A percentile compares a stretch with the other conserved stretches of the same genome.
These are phyloP conservation scores for Ottelia alismoides DNA, from an alignment of 106 monocot genomes.

Conservation along the genomic window DNA sequence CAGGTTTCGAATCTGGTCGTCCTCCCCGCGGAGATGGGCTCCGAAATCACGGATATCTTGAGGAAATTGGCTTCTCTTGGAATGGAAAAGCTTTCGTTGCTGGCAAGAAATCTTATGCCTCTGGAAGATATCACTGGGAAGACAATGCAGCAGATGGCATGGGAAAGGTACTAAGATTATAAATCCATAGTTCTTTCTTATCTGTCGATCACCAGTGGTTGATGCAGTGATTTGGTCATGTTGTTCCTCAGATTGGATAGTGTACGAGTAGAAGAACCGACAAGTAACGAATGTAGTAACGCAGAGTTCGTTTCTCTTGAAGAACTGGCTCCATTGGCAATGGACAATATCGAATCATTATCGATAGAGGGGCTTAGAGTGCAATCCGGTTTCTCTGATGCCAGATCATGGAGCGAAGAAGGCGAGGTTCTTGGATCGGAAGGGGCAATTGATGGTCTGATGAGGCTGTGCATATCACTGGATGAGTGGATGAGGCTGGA, in stretches of 20 bases:
- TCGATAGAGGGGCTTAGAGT: conserved; percentile 93
- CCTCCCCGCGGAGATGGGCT: conserved; percentile 95
- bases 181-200: too few species aligned
- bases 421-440: conserved; percentile 42
- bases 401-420: conserved; percentile 38
- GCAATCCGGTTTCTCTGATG: conserved; percentile 84
- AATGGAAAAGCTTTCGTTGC: conserved; percentile 82
- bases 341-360: conserved; percentile 91
- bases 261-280: too few species aligned
- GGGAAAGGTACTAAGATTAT: too few species aligned
- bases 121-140: conserved; percentile 87
- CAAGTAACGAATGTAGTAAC: conserved; percentile 13
- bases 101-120: conserved; percentile 91
- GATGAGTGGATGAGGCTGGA: conserved; percentile 98
- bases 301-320: conserved; percentile 84
- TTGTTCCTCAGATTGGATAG: too few species aligned
- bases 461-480: conserved; percentile 78
- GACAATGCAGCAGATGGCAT: conserved; percentile 59
- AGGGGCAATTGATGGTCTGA: conserved; percentile 82
- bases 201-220: too few species aligned
- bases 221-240: too few species aligned
- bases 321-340: conserved; percentile 93
- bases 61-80: conserved; percentile 73
- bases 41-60: conserved; percentile 72
- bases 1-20: conserved; percentile 88